These are phyloP conservation scores for Eimeria maxima DNA, from an alignment of 169 alveolate species.

Conservation along the genomic window DNA sequence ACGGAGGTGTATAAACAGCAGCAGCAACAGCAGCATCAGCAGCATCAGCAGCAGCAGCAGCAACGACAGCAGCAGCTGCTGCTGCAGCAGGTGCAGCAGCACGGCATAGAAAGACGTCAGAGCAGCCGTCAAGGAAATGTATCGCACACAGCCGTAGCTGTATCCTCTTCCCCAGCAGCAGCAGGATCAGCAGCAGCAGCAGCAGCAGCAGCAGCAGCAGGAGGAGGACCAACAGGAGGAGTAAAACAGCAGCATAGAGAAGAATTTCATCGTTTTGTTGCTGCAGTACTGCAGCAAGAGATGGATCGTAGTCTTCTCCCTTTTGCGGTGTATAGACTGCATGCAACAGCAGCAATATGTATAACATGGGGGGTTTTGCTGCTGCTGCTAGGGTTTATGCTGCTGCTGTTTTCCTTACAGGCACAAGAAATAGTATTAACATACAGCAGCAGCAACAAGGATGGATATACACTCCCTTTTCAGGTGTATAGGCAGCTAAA, in stretches of 20 bases:
- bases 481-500: conserved; percentile 30
- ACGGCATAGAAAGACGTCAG: neutral
- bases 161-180: too few relatives aligned
- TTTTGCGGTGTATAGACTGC: conserved; percentile 1
- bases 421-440: neutral
- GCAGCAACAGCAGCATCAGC: conserved; percentile 8
- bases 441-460: neutral
- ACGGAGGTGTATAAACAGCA: too few relatives aligned
- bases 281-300: neutral
- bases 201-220: too few relatives aligned
- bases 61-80: too few relatives aligned
- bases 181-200: neutral
- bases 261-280: neutral
- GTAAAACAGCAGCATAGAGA: neutral
- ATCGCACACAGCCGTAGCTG: too few relatives aligned
- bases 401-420: neutral
- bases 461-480: neutral
- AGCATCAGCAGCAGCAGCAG: conserved; percentile 31
- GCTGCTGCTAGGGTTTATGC: neutral
- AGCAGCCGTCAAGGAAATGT: too few relatives aligned
- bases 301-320: neutral
- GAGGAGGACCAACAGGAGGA: neutral
- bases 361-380: neutral
- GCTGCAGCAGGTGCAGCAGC: neutral
- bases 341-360: neutral